Evolutionary conservation across 202 grass and related monocot genomes (phyloP).

Genomic region (Elaeis oleifera): DNA sequence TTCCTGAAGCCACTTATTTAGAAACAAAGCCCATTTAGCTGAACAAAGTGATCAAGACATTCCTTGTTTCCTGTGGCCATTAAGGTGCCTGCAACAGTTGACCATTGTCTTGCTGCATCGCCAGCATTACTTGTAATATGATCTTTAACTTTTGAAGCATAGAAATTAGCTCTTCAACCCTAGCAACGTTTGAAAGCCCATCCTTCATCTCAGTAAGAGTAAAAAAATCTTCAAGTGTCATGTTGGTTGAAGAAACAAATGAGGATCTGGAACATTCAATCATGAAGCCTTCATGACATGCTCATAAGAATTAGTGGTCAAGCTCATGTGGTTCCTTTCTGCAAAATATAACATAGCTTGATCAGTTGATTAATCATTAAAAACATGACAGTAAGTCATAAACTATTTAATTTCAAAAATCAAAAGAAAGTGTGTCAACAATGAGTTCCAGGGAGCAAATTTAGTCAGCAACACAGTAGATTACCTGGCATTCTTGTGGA

Average conservation of each 20-base stretch:
- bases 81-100: constrained; percentile 29
- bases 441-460: too few relatives aligned
- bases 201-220: constrained; percentile 65
- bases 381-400: too few relatives aligned
- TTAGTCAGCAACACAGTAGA: too few relatives aligned
- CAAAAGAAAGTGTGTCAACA: too few relatives aligned
- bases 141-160: constrained; percentile 41
- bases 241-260: constrained; percentile 5
- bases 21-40: constrained; percentile 47
- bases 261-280: too few relatives aligned
- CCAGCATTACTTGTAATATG: constrained; percentile 21
- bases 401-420: too few relatives aligned
- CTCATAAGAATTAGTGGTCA: too few relatives aligned
- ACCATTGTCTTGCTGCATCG: constrained; percentile 48
- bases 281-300: too few relatives aligned
- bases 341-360: too few relatives aligned
- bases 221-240: constrained; percentile 60
- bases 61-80: constrained; percentile 35
- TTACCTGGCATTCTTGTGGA: too few relatives aligned
- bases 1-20: constrained; percentile 58
- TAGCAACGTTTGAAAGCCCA: constrained; percentile 47
- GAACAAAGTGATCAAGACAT: constrained; percentile 55
- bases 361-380: too few relatives aligned
- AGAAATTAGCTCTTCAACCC: constrained; percentile 42
- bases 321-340: too few relatives aligned